Base-by-base conservation (phyloP, 2,329 filamentous ascomycete genomes). In the Epichloe aotearoae region DNA sequence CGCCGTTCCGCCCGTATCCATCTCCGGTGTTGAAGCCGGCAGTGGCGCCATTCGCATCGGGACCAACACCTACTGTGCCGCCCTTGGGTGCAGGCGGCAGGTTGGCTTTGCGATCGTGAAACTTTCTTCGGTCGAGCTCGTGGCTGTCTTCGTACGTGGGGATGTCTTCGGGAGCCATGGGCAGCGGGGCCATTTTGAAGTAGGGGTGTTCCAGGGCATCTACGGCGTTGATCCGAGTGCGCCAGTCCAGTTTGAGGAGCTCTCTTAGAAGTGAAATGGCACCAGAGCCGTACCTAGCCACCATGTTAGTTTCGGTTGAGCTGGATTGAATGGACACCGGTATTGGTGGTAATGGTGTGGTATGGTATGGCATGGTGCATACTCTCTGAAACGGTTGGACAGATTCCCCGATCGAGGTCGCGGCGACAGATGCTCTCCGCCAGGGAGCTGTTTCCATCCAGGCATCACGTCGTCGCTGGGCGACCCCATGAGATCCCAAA, bases 401-500 rank as follows among this genome's bases (percentile, higher is more conserved):
- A 98, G 73, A 49, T 84, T 88, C 17, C 87, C 67, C 54, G 78
- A 66, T 64, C 82, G 62, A 57, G 72, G 51, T 64, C 80, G 72
- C 67, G 93, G 66, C 42, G 77, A 82, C 12, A 94, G 66, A 5
- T 79, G 80, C 56, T 95, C 87, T 39, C 83, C 89, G 5, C 90
- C 89, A 5, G 90, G 90, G 3, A 98, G 73, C 5, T 74, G 71
- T 58, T 80, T 84, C 86, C 89, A 98, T 7, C 88, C 87, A 1
- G 93, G 93, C 93, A 98, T 97, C 41, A 72, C 93, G 47, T 89
- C 82, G 19, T 96, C 88, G 1, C 78, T 95, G 1, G 93, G 93
- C 0, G 88, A 85, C 14, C 93, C 93, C 57, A 95, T 86, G 39
- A 98, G 76, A 56, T 90, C 87, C 69, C 95, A 98, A 52, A 98